Percentiles rank a stretch among this genome's conserved stretches.
These are phyloP conservation scores for Cardamine chenopodiifolia DNA, from an alignment of 345 rosid genomes.

Conservation along the genomic window DNA sequence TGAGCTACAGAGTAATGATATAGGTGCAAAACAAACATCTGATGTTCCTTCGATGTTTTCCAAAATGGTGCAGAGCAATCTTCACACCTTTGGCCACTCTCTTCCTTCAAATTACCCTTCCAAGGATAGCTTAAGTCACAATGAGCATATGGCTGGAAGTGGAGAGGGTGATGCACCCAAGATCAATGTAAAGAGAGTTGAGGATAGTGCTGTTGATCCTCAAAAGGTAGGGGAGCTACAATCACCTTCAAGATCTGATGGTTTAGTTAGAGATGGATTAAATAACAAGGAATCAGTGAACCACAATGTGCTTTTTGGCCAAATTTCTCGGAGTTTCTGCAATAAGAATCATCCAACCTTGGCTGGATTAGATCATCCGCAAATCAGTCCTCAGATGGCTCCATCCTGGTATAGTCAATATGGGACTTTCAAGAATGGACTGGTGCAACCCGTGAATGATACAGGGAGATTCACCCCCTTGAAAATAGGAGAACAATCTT, in stretches of 20 bases:
- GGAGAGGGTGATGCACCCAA: slow-evolving; percentile 52
- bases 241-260: slow-evolving; percentile 47
- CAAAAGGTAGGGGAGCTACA: slow-evolving; percentile 53
- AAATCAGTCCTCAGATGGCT: slow-evolving; percentile 72
- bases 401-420: slow-evolving; percentile 80
- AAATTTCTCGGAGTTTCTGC: slow-evolving; percentile 45
- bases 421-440: slow-evolving; percentile 71
- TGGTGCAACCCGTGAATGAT: slow-evolving; percentile 54
- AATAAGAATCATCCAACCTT: slow-evolving; percentile 46
- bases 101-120: slow-evolving; percentile 50
- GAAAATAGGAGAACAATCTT: slow-evolving; percentile 54
- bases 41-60: slow-evolving; percentile 36
- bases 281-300: slow-evolving; percentile 42
- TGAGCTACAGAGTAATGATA: slow-evolving; percentile 47
- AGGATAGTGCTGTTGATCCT: slow-evolving; percentile 49
- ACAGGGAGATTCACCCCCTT: slow-evolving; percentile 43
- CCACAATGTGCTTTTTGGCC: slow-evolving; percentile 42
- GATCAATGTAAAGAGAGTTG: slow-evolving; percentile 57
- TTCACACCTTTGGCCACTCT: slow-evolving; percentile 65
- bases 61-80: slow-evolving; percentile 49
- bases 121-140: slow-evolving; percentile 52
- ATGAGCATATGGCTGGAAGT: slow-evolving; percentile 59
- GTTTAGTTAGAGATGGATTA: slow-evolving; percentile 40
- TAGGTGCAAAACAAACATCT: slow-evolving; percentile 45
- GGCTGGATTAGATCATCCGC: slow-evolving; percentile 53